Evolutionary conservation across 2,329 filamentous ascomycete genomes (phyloP), one percentile per base, ranked within the genome.

Genomic region (Penicillium sp.): DNA sequence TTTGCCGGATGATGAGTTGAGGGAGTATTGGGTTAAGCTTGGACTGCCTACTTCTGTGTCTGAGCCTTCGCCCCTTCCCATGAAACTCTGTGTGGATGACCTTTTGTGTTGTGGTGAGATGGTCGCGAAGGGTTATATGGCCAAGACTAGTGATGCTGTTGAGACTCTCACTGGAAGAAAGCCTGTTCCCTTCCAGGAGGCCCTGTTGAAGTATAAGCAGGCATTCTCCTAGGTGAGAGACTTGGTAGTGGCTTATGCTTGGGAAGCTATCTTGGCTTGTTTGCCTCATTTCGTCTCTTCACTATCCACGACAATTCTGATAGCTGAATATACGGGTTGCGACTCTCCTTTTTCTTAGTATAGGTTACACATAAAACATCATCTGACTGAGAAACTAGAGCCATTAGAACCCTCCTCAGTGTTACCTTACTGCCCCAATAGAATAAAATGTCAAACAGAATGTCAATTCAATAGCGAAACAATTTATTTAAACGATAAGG

Each of bases 81-180:
- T 55, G 52, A 50, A 55, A 46, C 52, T 55, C 9, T 55, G 52
- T 13, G 44, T 55, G 14, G 53, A 55, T 35, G 53, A 55, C 39
- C 47, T 55, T 19, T 21, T 50, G 27, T 55, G 53, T 22, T 55
- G 54, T 31, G 48, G 54, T 19, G 39, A 56, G 31, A 56, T 56
- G 48, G 48, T 56, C 21, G 49, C 54, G 10, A n/a, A 35, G 9
- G 43, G 48, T 10, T 56, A 52, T 43, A 56, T 56, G 54, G 44
- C 49, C 11, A 42, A 56, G 24, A 47, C 49, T 10, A 52, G 43
- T 21, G 43, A 56, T 37, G 43, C 16, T 43, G 51, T 58, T 21
- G 55, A 51, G 21, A 26, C 11, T 14, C 52, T 58, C 16, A 43
- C 42, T n/a, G 52, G 47, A 10, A 47, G 47, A 5, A 54, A 54